Evolutionary conservation across 163 green algal species (phyloP).

Genomic region (Chlamydomonas reinhardtii): DNA sequence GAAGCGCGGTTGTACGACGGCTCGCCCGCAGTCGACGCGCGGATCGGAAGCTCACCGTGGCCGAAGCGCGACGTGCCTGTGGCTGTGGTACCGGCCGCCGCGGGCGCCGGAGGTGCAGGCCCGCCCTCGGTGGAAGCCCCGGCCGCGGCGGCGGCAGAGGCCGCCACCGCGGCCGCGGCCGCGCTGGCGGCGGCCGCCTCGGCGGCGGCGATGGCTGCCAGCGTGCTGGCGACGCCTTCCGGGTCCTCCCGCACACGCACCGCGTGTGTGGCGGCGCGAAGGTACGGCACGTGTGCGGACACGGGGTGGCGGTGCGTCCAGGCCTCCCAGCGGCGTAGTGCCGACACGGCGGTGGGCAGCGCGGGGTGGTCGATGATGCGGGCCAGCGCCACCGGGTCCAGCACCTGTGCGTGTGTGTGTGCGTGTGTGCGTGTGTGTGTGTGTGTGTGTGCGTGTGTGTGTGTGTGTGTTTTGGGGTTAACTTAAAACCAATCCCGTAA

Average conservation of each 20-base stretch:
- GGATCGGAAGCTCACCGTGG: too few relatives aligned
- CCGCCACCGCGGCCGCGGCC: not conserved
- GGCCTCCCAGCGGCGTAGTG: constrained; percentile 31
- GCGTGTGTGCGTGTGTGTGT: too few relatives aligned
- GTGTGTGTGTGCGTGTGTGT: too few relatives aligned
- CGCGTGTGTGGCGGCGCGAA: constrained; percentile 2
- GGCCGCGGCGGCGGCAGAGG: not conserved
- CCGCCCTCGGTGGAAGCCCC: not conserved
- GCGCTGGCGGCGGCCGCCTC: not conserved
- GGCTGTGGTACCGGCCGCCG: too few relatives aligned
- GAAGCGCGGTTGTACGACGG: not conserved
- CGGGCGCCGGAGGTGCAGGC: too few relatives aligned
- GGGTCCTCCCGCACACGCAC: constrained; percentile 8
- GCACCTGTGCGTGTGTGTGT: not conserved
- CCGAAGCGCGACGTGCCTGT: too few relatives aligned
- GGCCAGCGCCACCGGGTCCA: constrained; percentile 45
- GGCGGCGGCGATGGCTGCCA: not conserved
- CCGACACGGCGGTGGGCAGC: constrained; percentile 1
- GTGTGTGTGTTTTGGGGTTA: too few relatives aligned
- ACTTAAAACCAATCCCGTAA: too few relatives aligned
- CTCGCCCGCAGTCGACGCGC: too few relatives aligned
- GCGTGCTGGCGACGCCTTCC: not conserved
- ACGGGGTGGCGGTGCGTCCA: constrained; percentile 26
- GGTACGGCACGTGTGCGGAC: constrained; percentile 17
- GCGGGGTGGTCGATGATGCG: constrained; percentile 24